Conservation (phyloP, 2,329 filamentous ascomycete species). For the Diaporthe destruens region DNA sequence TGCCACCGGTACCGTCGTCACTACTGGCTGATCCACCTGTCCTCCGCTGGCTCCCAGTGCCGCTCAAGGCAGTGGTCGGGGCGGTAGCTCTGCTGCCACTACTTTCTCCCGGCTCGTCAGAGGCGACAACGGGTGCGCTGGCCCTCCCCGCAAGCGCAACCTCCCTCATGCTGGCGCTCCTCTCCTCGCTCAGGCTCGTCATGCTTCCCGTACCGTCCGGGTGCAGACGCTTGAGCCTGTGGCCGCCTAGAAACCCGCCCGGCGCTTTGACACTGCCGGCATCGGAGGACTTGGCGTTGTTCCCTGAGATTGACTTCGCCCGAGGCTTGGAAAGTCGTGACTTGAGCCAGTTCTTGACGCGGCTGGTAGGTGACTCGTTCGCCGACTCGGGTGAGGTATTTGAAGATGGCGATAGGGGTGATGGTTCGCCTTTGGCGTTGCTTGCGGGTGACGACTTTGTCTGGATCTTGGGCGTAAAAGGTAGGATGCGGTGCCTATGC, state of each 20-base stretch:
- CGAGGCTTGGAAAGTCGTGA: slow-evolving; percentile 54
- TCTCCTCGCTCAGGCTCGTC: slow-evolving; percentile 44
- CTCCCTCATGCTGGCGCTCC: slow-evolving; percentile 49
- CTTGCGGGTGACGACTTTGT: slow-evolving; percentile 36
- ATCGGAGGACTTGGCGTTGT: slow-evolving; percentile 23
- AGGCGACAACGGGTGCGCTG: slow-evolving; percentile 43
- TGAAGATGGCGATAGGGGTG: slow-evolving; percentile 38
- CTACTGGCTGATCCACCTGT: slow-evolving; percentile 37
- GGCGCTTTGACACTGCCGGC: slow-evolving; percentile 5
- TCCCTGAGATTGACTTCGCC: slow-evolving; percentile 46
- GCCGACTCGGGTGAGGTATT: slow-evolving; percentile 39
- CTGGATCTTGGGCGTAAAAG: slow-evolving; percentile 41
- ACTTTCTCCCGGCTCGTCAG: slow-evolving; percentile 43
- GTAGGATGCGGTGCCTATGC: slow-evolving; percentile 36
- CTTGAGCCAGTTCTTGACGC: slow-evolving; percentile 59
- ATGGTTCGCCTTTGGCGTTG: slow-evolving; percentile 31
- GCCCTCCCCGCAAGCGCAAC: slow-evolving; percentile 49
- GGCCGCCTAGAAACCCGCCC: slow-evolving; percentile 57
- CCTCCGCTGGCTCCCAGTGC: background rate
- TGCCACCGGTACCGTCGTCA: background rate
- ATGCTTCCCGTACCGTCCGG: slow-evolving; percentile 51
- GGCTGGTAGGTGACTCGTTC: slow-evolving; percentile 46
- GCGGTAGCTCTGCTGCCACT: slow-evolving; percentile 6
- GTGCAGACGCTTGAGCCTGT: slow-evolving; percentile 48
- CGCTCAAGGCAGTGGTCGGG: background rate